phyloP scores from a whole-genome alignment of 306 rosid genomes.

The Quillaja saponaria region DNA sequence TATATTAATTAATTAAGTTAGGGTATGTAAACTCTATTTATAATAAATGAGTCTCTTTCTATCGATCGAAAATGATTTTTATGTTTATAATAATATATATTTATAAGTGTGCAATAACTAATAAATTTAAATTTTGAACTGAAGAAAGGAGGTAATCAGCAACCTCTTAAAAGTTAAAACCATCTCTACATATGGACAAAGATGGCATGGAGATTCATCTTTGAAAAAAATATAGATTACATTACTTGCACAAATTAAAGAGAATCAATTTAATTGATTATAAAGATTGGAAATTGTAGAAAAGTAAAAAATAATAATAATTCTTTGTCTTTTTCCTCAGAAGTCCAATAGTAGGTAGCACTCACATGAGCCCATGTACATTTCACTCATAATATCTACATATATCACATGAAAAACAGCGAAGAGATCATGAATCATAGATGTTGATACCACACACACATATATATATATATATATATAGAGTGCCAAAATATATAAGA shows the following conservation, averaged over 20 bases:
- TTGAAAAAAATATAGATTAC: slow-evolving; percentile 24
- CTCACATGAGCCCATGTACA: slow-evolving; percentile 58
- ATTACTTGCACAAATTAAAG: slow-evolving; percentile 8
- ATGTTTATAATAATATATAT: too few species aligned
- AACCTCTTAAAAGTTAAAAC: slow-evolving; percentile 15
- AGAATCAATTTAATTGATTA: neutral
- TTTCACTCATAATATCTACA: slow-evolving; percentile 38
- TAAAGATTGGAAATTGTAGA: neutral
- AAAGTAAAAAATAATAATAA: slow-evolving; percentile 36
- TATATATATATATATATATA: neutral
- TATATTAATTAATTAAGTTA: too few species aligned
- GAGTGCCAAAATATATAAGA: too few species aligned
- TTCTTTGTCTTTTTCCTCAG: slow-evolving; percentile 23
- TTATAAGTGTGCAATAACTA: too few species aligned
- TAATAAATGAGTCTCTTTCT: too few species aligned
- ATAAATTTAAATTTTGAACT: too few species aligned
- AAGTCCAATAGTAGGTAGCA: slow-evolving; percentile 32
- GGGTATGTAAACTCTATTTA: too few species aligned
- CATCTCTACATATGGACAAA: slow-evolving; percentile 12
- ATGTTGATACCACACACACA: too few species aligned
- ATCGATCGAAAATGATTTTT: too few species aligned
- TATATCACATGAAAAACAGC: slow-evolving; percentile 51
- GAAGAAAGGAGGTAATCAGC: slow-evolving; percentile 24
- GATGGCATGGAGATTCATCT: slow-evolving; percentile 9
- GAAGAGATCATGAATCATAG: slow-evolving; percentile 13